These are phyloP conservation scores for Musa beccarii DNA, from an alignment of 176 grass and related monocot genomes.

Conservation along the genomic window DNA sequence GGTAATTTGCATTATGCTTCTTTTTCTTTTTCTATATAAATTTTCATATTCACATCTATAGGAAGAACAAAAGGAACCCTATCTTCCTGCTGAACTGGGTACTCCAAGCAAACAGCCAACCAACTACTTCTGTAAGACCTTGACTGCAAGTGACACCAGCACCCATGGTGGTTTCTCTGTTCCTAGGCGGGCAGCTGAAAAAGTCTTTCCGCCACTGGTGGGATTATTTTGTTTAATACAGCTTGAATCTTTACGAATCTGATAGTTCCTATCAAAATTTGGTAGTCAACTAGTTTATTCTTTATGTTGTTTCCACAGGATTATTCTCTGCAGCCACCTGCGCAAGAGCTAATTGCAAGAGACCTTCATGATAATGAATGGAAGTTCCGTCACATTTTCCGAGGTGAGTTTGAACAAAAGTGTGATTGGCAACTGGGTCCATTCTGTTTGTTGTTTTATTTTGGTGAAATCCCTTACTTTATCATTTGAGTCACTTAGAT, in stretches of 20 bases:
- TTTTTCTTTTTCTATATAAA: constrained; percentile 2
- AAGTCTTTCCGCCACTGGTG: constrained; percentile 94
- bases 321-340: constrained; percentile 84
- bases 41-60: constrained; percentile 27
- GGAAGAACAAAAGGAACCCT: constrained; percentile 90
- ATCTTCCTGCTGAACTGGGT: constrained; percentile 75
- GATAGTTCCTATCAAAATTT: background rate
- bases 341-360: constrained; percentile 74
- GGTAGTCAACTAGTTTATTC: constrained; percentile 10
- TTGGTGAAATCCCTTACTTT: too few relatives aligned
- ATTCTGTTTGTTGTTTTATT: too few relatives aligned
- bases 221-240: background rate
- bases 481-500: too few relatives aligned
- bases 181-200: constrained; percentile 84
- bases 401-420: constrained; percentile 32
- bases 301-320: constrained; percentile 36
- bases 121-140: constrained; percentile 96
- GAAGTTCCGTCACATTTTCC: constrained; percentile 98
- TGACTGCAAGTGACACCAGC: constrained; percentile 95
- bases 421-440: too few relatives aligned
- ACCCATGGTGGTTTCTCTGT: constrained; percentile 98
- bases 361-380: constrained; percentile 95
- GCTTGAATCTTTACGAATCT: constrained; percentile 1
- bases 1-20: constrained; percentile 10
- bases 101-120: constrained; percentile 77